phyloP scores from a whole-genome alignment of 2,329 filamentous ascomycete genomes.

The Beauveria medogensis region DNA sequence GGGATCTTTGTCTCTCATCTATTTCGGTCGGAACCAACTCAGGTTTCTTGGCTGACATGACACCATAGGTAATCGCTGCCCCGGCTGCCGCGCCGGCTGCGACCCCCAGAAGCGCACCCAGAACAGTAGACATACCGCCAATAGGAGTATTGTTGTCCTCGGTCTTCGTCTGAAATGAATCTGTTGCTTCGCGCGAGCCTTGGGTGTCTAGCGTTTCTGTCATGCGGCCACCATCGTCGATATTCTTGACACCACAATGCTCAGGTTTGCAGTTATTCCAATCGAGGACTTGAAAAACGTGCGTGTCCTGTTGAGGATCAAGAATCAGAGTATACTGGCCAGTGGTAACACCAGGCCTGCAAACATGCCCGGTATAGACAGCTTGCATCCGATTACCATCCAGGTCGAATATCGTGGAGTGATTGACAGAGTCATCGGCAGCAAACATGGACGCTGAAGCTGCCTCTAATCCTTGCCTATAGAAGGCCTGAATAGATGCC shows the following conservation, averaged over 20 bases:
- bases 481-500: conserved; percentile 62
- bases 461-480: conserved; percentile 59
- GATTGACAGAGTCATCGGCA: background rate
- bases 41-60: conserved; percentile 33
- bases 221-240: background rate
- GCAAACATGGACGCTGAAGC: conserved; percentile 36
- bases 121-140: conserved; percentile 40
- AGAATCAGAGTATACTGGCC: background rate
- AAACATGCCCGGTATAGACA: conserved; percentile 34
- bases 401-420: conserved; percentile 61
- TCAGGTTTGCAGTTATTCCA: background rate
- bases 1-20: conserved; percentile 35
- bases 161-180: background rate
- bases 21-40: conserved; percentile 25
- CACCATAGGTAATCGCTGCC: conserved; percentile 57
- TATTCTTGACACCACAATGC: background rate
- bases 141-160: background rate
- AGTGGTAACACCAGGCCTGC: conserved; percentile 22
- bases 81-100: conserved; percentile 59
- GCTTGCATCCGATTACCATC: conserved; percentile 82
- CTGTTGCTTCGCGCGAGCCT: background rate
- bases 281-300: background rate
- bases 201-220: background rate
- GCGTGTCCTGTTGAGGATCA: background rate
- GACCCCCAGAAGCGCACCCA: conserved; percentile 58